Base-by-base conservation (phyloP, 306 rosid species). In the Cyclanthera cordifolia region DNA sequence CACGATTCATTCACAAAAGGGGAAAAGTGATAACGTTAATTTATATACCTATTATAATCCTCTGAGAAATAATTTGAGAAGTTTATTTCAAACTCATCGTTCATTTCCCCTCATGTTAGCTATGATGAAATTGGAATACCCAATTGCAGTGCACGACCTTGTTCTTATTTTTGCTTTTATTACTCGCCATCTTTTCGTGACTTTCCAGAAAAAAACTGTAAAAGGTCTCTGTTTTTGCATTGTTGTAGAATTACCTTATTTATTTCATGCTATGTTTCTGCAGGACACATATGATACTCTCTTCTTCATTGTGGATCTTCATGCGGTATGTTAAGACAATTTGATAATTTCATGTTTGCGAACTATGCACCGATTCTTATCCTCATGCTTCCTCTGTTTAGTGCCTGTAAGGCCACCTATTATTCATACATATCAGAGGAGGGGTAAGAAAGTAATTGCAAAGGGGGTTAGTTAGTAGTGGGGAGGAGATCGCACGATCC, bases 251-350 rank as follows among this genome's bases (percentile, higher is more conserved):
- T 48, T 48, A 48, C 57, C 24, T 2, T n/a, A 19, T 69, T 17
- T 14, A n/a, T 80, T 49, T 63, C 73, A 34, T 70, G 59, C 77
- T 51, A 32, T 47, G 19, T 48, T 69, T 74, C 67, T 79, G 92
- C 96, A 92, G 96, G 67, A 92, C 67, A 73, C 74, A 16, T 85
- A 85, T 6, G 95, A 92, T 54, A 92, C 98, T 51, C 89, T 92
- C 53, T 92, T 78, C 82, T 92, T 92, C 83, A 92, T 92, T 49
- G 96, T 92, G 73, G 98, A 92, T 77, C 88, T 92, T 70, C 98
- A 89, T 45, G 96, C 96, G 85, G 97, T 92, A 85, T 74, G 91
- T 65, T 67, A 49, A 65, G 51, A 28, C 21, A 46, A 58, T 48
- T 48, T 57, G n/a, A 11, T 56, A 11, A 20, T 57, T 57, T 72